A percentile compares a stretch with the other conserved stretches of the same genome.
These are phyloP conservation scores for Diaporthe amygdali DNA, from an alignment of 2,329 filamentous ascomycete species.

Conservation along the genomic window DNA sequence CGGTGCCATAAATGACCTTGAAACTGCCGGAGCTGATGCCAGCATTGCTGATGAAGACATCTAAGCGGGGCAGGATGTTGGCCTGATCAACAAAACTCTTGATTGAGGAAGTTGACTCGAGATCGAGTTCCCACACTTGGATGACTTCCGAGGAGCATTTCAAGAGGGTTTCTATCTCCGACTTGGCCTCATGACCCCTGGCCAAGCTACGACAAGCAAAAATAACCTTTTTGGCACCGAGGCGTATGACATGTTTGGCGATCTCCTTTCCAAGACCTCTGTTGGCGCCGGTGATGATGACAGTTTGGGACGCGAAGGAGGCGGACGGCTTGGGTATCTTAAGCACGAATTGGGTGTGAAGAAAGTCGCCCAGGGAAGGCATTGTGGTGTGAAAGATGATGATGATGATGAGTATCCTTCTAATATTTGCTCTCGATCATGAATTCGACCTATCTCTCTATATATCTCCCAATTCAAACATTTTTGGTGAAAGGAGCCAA, in stretches of 20 bases:
- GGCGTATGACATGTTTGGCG: slow-evolving; percentile 31
- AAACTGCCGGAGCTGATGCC: slow-evolving; percentile 30
- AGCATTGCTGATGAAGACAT: slow-evolving; percentile 46
- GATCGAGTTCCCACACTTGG: slow-evolving; percentile 47
- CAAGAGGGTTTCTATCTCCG: slow-evolving; percentile 32
- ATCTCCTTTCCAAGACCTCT: slow-evolving; percentile 30
- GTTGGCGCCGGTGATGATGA: slow-evolving; percentile 31
- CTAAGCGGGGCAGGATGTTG: slow-evolving; percentile 26
- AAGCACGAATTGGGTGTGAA: slow-evolving; percentile 27
- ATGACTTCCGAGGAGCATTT: slow-evolving; percentile 32
- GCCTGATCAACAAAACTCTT: slow-evolving; percentile 39
- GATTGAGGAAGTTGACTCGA: slow-evolving; percentile 40
- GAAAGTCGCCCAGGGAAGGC: slow-evolving; percentile 25
- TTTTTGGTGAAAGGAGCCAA: background rate
- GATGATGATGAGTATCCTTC: background rate
- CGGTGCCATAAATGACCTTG: slow-evolving; percentile 24
- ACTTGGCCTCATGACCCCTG: slow-evolving; percentile 32
- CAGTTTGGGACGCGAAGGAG: slow-evolving; percentile 21
- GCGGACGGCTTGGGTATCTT: slow-evolving; percentile 22
- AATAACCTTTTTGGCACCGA: slow-evolving; percentile 41
- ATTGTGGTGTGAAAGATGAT: background rate
- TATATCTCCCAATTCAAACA: background rate
- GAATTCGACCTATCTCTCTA: background rate
- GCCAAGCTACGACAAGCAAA: slow-evolving; percentile 41
- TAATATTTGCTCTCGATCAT: background rate